These are phyloP conservation scores for Boletus huronensis DNA, from an alignment of 768 basidiomycete species.

Conservation along the genomic window DNA sequence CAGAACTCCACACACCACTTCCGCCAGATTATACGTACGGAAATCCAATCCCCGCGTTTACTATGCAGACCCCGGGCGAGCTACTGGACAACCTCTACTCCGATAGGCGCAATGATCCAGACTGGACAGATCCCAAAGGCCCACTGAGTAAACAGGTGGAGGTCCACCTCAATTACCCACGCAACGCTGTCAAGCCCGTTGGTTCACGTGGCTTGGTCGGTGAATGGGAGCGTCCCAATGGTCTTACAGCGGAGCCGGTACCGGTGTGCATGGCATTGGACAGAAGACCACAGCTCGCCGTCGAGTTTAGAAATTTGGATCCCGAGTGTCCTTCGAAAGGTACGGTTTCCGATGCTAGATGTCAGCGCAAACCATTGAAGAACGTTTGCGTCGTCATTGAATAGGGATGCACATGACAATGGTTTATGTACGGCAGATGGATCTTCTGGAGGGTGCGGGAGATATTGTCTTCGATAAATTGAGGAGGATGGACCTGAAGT, in stretches of 20 bases:
- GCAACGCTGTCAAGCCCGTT: background rate
- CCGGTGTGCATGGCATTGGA: background rate
- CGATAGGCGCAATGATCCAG: background rate
- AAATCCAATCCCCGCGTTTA: background rate
- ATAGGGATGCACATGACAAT: background rate
- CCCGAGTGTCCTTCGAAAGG: background rate
- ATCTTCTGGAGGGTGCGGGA: background rate
- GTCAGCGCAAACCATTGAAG: background rate
- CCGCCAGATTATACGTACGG: background rate
- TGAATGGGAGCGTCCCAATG: background rate
- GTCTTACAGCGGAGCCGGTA: background rate
- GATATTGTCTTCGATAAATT: background rate
- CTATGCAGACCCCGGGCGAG: slow-evolving; percentile 2
- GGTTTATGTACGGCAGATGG: accelerated
- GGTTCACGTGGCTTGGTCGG: background rate
- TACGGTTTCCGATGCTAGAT: background rate
- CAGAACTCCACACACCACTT: background rate
- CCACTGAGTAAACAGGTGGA: background rate
- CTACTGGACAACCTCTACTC: background rate
- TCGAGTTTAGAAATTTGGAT: slow-evolving; percentile 4
- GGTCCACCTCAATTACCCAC: background rate
- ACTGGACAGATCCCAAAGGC: background rate
- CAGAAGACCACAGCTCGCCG: too few relatives aligned
- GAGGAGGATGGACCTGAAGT: background rate
- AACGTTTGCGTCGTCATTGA: background rate